Evolutionary conservation across 169 alveolate species (phyloP), one percentile per base, ranked within the genome.

Genomic region (Besnoitia besnoiti): DNA sequence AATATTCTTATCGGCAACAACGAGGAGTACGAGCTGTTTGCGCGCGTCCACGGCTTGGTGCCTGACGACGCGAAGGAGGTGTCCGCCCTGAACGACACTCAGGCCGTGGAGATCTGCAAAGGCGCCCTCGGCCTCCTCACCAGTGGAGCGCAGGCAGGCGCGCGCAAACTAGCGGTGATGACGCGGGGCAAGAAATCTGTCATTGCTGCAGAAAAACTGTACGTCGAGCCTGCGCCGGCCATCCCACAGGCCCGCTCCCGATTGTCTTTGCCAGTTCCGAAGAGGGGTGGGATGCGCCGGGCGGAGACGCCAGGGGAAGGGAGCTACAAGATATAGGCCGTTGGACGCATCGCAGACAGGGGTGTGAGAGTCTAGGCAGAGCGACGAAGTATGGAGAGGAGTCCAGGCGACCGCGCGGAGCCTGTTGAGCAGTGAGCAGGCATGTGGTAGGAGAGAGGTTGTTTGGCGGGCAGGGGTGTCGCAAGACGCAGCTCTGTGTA

Each of bases 1-100:
- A 97, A 95, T 91, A 77, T 87, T 77, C 90, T 94, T 24, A 92
- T 95, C 89, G 97, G 98, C 5, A 96, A 96, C 90, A 96, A 96
- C 61, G 94, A 61, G 47, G 98, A 96, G 51, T 95, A 96, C 59
- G 88, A 62, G 55, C 80, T 75, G 42, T 93, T 95, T 42, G 96
- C 96, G n/a, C 93, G 90, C 76, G 95, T 89, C 44, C 94, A 50
- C 62, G 90, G 89, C 35, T 0, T 90, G n/a, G 40, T 77, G 39
- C 39, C 82, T 30, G 67, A 5, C 3, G 67, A 55, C n/a, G 24
- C 40, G 47, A 33, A 2, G 51, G 51, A 35, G 55, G 1, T 33
- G 51, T 76, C 85, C 85, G 12, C 35, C 10, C n/a, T 7, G 35
- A 10, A 33, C 55, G n/a, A 16, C 19, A 27, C 14, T 7, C 47